Base-by-base conservation (phyloP, 2,329 filamentous ascomycete species). In the Trichoderma sp. region DNA sequence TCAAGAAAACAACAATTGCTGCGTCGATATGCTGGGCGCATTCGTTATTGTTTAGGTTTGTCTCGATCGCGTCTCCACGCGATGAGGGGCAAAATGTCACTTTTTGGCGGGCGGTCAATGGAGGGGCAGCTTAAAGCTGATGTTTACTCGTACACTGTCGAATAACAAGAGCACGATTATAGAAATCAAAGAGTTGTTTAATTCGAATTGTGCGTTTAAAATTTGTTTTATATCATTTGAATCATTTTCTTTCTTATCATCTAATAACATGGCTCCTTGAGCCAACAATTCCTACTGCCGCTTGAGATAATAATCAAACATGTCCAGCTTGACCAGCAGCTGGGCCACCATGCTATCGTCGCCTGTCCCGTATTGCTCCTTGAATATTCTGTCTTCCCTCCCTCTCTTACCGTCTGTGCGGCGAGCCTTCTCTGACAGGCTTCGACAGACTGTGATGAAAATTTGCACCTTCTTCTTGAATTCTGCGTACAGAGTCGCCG, bases 401-500 rank as follows among this genome's bases (percentile, higher is more conserved):
- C 79, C 80, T 67, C 80, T 80, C 45, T 78, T 80, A 78, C 81
- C 85, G 4, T 78, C 75, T 75, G 82, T 80, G 77, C 86, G 82
- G 77, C 86, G 82, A 66, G 85, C 89, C 88, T 90, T 94, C 81
- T 92, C 94, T 59, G 87, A 91, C 80, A 93, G 86, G 2, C 88
- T 92, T 76, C 88, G 89, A 82, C 91, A 97, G 1, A 93, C 94
- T 65, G 87, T 92, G 75, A 97, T 87, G 79, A 97, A 97, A 0
- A 94, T 89, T 31, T 90, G 88, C 0, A 94, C 88, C 79, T 95
- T 94, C 81, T 92, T 93, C 80, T 88, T 89, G 79, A 97, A 94
- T 38, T 85, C 85, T 3, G 83, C 82, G 81, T 96, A 94, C 16
- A 96, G 81, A 21, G 87, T 83, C 62, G 80, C 78, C 11, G 71